A percentile compares a stretch with the other conserved stretches of the same genome.
phyloP scores from a whole-genome alignment of 768 basidiomycete species.

The Leccinellum luteum region DNA sequence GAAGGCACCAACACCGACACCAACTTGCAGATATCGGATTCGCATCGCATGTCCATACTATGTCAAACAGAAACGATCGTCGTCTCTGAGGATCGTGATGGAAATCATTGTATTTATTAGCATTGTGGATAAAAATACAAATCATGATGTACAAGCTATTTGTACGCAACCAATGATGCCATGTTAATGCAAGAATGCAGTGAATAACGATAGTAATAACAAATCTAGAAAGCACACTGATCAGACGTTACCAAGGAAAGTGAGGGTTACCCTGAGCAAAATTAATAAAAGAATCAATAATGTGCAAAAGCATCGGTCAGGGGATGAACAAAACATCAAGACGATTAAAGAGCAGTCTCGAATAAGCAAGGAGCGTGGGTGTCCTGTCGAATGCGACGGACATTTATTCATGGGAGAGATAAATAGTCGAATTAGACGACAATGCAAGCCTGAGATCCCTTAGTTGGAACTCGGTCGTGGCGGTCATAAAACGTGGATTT shows the following conservation, averaged over 20 bases:
- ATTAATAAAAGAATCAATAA: conserved; percentile 16
- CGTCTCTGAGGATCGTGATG: neutral
- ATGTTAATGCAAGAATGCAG: conserved; percentile 12
- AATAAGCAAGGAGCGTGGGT: conserved; percentile 17
- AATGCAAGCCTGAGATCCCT: neutral
- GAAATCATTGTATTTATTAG: conserved; percentile 8
- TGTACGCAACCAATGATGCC: conserved; percentile 5
- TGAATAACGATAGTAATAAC: conserved; percentile 8
- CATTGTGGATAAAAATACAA: conserved; percentile 20
- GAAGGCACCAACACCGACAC: neutral
- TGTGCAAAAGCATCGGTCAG: neutral
- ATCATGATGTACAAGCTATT: neutral
- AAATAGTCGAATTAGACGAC: neutral
- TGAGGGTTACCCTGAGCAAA: conserved; percentile 2
- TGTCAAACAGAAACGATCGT: conserved; percentile 20
- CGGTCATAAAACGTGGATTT: conserved; percentile 22
- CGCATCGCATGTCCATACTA: conserved; percentile 4
- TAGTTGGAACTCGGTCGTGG: neutral
- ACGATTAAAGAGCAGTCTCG: neutral
- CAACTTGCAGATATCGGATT: neutral
- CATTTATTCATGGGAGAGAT: conserved; percentile 1
- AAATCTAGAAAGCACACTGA: conserved; percentile 1
- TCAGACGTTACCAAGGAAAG: conserved; percentile 6
- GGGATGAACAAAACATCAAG: neutral
- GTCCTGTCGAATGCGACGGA: conserved; percentile 12